Base-by-base conservation (phyloP, 345 rosid species). In the Eucalyptus polybractea region DNA sequence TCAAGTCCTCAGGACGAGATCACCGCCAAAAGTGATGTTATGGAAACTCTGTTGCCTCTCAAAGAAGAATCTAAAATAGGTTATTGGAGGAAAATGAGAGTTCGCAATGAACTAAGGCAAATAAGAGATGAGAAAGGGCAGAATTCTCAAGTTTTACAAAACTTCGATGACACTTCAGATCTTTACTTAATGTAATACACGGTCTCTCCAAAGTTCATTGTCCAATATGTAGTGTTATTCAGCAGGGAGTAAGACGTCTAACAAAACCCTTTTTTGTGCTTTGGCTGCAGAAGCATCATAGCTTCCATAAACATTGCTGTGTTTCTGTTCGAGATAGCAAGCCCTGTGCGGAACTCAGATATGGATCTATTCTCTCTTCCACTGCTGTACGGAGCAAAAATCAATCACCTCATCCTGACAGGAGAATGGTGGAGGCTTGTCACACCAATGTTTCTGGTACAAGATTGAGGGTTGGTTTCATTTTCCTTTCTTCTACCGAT, bases 371-470 rank as follows among this genome's bases (percentile, higher is more conserved):
- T 95, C 86, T 93, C 99, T 9, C 91, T 97, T 19, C 99, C 99
- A 7, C 88, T 95, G 13, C 86, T 97, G 49, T 96, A 96, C 33
- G 99, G 99, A 86, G 98, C 99, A 25, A 97, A 97, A 95, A 95
- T 96, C 90, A 97, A 97, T 45, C 94, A 95, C 92, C 92, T 96
- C 91, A 96, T 97, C 93, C 89, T 97, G 49, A 92, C 93, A 62
- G 99, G 99, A 87, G 99, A 97, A 91, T 97, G 99, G 99, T 97
- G 99, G 99, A 95, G 99, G 93, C 97, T 97, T 7, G 90, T 97
- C 92, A 97, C 99, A 25, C 99, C 99, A 47, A 97, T 96, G 97
- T 97, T 97, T 97, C 99, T 96, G 99, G 99, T 97, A 97, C 99
- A 96, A 92, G 97, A 95, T 93, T 94, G 92, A 94, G 91, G 93